A percentile compares a stretch with the other conserved stretches of the same genome.
Evolutionary conservation across 192 early-diverging fungal genomes (phyloP).

Genomic region (Geranomyces michiganensis): DNA sequence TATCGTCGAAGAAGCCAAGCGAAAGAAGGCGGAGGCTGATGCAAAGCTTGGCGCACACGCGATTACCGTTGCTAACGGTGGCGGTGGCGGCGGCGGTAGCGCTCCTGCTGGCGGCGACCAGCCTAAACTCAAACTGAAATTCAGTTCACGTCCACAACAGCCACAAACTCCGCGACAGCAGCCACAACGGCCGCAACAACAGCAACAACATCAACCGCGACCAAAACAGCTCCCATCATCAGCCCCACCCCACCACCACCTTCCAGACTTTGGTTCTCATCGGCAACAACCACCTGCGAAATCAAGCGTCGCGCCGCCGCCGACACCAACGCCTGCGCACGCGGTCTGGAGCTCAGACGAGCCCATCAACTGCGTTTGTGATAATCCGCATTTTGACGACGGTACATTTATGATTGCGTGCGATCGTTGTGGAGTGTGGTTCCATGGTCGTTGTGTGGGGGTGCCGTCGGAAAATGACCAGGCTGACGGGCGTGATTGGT

Average conservation of each 20-base stretch:
- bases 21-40: not conserved
- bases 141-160: not conserved
- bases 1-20: not conserved
- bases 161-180: not conserved
- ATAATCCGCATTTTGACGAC: constrained; percentile 30
- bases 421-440: constrained; percentile 43
- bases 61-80: not conserved
- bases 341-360: constrained; percentile 7
- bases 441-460: constrained; percentile 42
- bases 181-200: not conserved
- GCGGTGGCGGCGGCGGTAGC: not conserved
- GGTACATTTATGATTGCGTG: constrained; percentile 43
- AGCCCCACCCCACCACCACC: not conserved
- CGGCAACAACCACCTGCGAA: not conserved
- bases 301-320: not conserved
- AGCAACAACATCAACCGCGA: not conserved
- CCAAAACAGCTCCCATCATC: not conserved
- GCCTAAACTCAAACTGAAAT: constrained; percentile 18
- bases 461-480: constrained; percentile 17
- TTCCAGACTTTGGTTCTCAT: not conserved
- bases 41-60: too few species aligned
- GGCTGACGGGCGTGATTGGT: not conserved
- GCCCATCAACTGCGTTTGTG: constrained; percentile 37
- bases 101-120: not conserved
- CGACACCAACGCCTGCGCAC: not conserved